Conservation (phyloP, 352 stramenopile species). For the Globisporangium spiculum region DNA sequence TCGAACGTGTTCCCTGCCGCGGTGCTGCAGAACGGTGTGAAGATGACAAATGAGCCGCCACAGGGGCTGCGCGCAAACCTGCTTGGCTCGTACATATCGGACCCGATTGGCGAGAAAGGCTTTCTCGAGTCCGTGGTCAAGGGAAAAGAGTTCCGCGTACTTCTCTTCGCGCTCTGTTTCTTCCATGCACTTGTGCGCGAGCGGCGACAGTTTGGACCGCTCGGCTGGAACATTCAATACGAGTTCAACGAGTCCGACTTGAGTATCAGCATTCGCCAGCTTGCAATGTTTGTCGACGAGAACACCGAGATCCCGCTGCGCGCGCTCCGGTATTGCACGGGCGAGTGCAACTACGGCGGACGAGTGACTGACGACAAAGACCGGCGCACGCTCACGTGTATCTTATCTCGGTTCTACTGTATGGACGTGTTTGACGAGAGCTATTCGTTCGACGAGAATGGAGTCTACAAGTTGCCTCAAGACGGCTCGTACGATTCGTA, state of each 20-base stretch:
- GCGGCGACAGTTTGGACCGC: conserved; percentile 88
- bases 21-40: conserved; percentile 95
- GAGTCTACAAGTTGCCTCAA: conserved; percentile 67
- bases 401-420: conserved; percentile 77
- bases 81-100: conserved; percentile 88
- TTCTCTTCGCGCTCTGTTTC: conserved; percentile 90
- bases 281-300: conserved; percentile 92
- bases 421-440: conserved; percentile 54
- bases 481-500: conserved; percentile 79
- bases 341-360: conserved; percentile 84
- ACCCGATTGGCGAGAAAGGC: conserved; percentile 86
- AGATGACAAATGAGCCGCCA: conserved; percentile 95
- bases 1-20: conserved; percentile 92
- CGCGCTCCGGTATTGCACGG: conserved; percentile 77
- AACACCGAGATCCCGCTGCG: conserved; percentile 85
- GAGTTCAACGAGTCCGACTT: conserved; percentile 95
- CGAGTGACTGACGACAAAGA: conserved; percentile 88
- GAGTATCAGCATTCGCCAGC: conserved; percentile 89
- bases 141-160: conserved; percentile 76
- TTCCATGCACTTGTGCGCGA: conserved; percentile 93
- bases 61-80: conserved; percentile 91
- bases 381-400: conserved; percentile 65
- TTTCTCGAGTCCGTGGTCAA: conserved; percentile 87
- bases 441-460: conserved; percentile 69
- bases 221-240: conserved; percentile 96